These are phyloP conservation scores for Voacanga thouarsii DNA, from an alignment of 257 asterid genomes.

Conservation along the genomic window DNA sequence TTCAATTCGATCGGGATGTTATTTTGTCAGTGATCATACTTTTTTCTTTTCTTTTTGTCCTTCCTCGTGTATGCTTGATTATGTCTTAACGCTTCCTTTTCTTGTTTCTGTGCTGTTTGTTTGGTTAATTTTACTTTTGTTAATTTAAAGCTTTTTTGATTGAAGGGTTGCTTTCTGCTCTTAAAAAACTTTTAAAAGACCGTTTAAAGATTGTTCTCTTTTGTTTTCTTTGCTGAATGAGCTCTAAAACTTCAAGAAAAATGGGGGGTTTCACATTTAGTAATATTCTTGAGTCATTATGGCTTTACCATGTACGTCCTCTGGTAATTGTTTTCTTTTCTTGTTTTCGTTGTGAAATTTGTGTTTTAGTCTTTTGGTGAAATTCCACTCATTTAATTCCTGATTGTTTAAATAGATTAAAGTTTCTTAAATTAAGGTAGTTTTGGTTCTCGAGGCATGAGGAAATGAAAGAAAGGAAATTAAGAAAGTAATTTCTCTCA, in stretches of 20 bases:
- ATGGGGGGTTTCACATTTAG: background rate
- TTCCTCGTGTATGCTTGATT: background rate
- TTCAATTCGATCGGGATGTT: background rate
- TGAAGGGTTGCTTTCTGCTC: background rate
- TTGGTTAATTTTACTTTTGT: no score
- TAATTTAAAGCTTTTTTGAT: no score
- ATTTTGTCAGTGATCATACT: background rate
- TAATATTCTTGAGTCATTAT: background rate
- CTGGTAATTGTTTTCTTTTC: background rate
- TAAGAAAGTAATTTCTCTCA: no score
- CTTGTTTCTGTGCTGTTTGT: no score
- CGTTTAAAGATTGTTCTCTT: background rate
- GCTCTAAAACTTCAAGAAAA: background rate
- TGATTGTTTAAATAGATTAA: background rate
- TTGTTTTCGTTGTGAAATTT: background rate
- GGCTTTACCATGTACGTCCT: background rate
- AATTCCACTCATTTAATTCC: background rate
- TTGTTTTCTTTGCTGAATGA: slow-evolving; percentile 1
- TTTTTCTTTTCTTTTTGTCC: background rate
- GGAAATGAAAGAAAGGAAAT: background rate
- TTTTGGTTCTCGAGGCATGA: background rate
- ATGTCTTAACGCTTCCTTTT: no score
- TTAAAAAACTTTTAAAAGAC: background rate
- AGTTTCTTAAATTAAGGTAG: background rate
- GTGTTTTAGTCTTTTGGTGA: background rate